A percentile compares a stretch with the other conserved stretches of the same genome.
phyloP scores from a whole-genome alignment of 495 filamentous ascomycete genomes.

The Aspergillus bridgeri region DNA sequence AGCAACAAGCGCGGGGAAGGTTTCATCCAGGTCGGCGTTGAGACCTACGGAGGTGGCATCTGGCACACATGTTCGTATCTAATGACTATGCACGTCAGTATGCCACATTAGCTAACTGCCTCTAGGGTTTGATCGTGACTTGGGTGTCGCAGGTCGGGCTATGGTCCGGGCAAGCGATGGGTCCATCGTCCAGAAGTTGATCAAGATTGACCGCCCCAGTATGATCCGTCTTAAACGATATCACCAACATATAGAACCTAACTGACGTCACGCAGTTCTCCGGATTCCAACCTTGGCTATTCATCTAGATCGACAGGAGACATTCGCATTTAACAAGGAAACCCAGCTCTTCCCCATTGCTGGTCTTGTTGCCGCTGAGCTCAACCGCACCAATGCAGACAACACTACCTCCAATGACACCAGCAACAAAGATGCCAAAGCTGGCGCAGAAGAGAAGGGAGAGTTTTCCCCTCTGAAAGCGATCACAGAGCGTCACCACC shows the following conservation, averaged over 20 bases:
- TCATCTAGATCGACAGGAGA: conserved; percentile 81
- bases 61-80: conserved; percentile 56
- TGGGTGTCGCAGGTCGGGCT: conserved; percentile 84
- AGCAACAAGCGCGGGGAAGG: conserved; percentile 83
- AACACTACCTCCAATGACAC: conserved; percentile 14
- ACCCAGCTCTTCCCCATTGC: conserved; percentile 91
- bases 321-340: conserved; percentile 94
- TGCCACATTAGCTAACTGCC: conserved; percentile 4
- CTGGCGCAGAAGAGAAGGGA: conserved; percentile 36
- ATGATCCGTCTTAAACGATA: conserved; percentile 15
- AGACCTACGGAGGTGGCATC: conserved; percentile 89
- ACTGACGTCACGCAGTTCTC: conserved; percentile 51
- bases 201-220: conserved; percentile 86
- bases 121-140: conserved; percentile 91
- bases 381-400: conserved; percentile 64
- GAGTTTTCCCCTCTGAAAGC: conserved; percentile 66
- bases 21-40: conserved; percentile 94
- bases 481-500: conserved; percentile 82
- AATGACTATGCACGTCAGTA: neutral
- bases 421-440: conserved; percentile 31
- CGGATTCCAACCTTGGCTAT: conserved; percentile 91
- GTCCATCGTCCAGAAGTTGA: conserved; percentile 74
- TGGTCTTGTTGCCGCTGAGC: conserved; percentile 78
- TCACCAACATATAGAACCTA: neutral
- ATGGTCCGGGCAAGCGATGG: conserved; percentile 74